A percentile compares a stretch with the other conserved stretches of the same genome.
phyloP scores from a whole-genome alignment of 2,329 filamentous ascomycete genomes.

The Dryadomyces quercivorus region DNA sequence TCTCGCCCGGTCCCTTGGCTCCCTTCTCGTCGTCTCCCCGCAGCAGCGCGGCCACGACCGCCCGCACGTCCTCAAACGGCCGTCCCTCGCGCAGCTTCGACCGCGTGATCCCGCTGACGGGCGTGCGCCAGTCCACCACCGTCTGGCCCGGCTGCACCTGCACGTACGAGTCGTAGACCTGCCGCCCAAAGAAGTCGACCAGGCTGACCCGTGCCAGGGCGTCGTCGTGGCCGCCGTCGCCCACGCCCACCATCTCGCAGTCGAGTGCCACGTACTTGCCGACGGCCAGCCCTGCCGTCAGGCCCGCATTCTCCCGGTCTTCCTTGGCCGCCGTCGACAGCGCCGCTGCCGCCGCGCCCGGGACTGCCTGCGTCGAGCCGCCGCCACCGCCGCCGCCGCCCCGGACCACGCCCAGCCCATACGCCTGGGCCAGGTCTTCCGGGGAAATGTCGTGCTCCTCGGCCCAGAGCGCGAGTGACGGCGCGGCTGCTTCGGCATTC shows the following conservation, averaged over 20 bases:
- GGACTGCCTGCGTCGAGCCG: not conserved
- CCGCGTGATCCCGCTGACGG: slow-evolving; percentile 69
- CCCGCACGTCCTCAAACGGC: slow-evolving; percentile 65
- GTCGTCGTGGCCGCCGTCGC: slow-evolving; percentile 55
- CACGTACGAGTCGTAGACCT: slow-evolving; percentile 91
- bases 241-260: slow-evolving; percentile 96
- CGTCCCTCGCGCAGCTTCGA: slow-evolving; percentile 59
- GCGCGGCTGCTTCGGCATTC: slow-evolving; percentile 21
- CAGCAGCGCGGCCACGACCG: slow-evolving; percentile 56
- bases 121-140: slow-evolving; percentile 84
- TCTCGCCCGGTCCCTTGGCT: not conserved
- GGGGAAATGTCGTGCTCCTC: slow-evolving; percentile 48
- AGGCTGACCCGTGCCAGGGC: slow-evolving; percentile 77
- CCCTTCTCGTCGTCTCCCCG: slow-evolving; percentile 25
- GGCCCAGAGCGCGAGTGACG: slow-evolving; percentile 47
- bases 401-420: slow-evolving; percentile 36
- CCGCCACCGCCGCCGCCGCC: not conserved
- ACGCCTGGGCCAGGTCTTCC: slow-evolving; percentile 48
- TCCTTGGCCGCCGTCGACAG: not conserved
- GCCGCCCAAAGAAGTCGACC: slow-evolving; percentile 86
- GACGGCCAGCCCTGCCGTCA: slow-evolving; percentile 49
- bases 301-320: slow-evolving; percentile 48
- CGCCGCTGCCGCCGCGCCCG: not conserved
- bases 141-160: slow-evolving; percentile 59
- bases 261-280: slow-evolving; percentile 91